Base-by-base conservation (phyloP, 2,329 filamentous ascomycete species). In the Emergomyces orientalis region DNA sequence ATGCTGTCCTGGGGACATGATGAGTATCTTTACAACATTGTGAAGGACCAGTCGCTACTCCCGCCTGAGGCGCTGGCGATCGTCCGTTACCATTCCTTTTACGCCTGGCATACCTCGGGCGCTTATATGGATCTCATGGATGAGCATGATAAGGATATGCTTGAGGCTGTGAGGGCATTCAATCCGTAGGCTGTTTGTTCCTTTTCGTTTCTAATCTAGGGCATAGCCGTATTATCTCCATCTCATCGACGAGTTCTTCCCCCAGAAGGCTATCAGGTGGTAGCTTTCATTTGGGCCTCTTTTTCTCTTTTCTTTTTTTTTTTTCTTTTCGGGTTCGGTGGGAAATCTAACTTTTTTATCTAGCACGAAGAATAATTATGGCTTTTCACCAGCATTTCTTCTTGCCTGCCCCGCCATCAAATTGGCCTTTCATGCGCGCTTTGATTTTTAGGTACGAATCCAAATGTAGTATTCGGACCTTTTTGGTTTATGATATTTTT, bases 51-150 rank as follows among this genome's bases (percentile, higher is more conserved):
- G 80, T 88, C 84, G 59, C 88, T 80, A 0, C 82, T 96, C 55
- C 91, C 91, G 0, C 81, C 83, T 55, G 91, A 95, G 81, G 89
- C 88, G 0, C 82, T 96, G 13, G 91, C 90, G 65, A 96, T 96
- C 89, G 94, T 96, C 73, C 82, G 91, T 62, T 96, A 94, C 77
- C 91, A 96, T 78, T 90, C 86, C 8, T 96, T 96, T 78, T 96
- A 96, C 77, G 88, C 91, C 25, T 96, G 91, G 91, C 91, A 96
- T 78, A 85, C 82, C 65, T 86, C 88, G 74, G 87, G 87, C 61
- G 91, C 89, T 7, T 96, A 96, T 77, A 76, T 77, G 65, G 85
- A 90, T 76, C 84, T 95, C 75, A 95, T 96, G 91, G 83, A 87
- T 73, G 86, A 88, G 65, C 88, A 92, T 72, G 91, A 96, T 70